These are phyloP conservation scores for Vitis hybrid DNA, from an alignment of 177 flowering plant species.

Conservation along the genomic window DNA sequence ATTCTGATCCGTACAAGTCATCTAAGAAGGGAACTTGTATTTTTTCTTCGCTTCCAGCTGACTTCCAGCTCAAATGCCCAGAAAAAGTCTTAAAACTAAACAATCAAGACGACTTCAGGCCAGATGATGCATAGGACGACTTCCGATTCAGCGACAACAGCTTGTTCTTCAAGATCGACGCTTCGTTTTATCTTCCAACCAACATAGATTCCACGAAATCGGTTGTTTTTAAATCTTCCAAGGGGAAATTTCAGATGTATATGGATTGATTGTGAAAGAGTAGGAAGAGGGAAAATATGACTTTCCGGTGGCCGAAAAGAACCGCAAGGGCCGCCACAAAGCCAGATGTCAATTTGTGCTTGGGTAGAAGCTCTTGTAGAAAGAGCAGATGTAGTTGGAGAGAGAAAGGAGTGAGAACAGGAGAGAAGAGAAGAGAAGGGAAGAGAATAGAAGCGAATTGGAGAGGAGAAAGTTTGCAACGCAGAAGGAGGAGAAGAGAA, in stretches of 20 bases:
- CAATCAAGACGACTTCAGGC: neutral
- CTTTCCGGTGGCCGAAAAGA: too few species aligned
- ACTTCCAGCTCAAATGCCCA: neutral
- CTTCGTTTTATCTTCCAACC: too few species aligned
- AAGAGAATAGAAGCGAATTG: neutral
- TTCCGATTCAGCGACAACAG: too few species aligned
- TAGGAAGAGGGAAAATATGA: too few species aligned
- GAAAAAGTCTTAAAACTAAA: neutral
- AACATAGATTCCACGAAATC: too few species aligned
- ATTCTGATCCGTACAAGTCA: neutral
- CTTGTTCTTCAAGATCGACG: too few species aligned
- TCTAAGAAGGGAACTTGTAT: neutral
- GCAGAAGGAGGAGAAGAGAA: neutral
- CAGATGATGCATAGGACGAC: neutral
- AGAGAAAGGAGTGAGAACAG: neutral
- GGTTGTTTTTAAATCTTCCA: too few species aligned
- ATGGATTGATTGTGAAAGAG: too few species aligned
- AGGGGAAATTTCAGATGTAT: too few species aligned
- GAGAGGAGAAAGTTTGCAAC: constrained; percentile 4
- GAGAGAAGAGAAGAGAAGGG: neutral
- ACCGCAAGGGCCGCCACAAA: too few species aligned
- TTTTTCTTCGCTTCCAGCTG: neutral
- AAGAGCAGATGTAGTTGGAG: neutral
- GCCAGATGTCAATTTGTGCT: too few species aligned
- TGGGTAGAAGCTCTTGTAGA: neutral